Base-by-base conservation (phyloP, 192 early-diverging fungal species). In the Rhizophagus sp. region DNA sequence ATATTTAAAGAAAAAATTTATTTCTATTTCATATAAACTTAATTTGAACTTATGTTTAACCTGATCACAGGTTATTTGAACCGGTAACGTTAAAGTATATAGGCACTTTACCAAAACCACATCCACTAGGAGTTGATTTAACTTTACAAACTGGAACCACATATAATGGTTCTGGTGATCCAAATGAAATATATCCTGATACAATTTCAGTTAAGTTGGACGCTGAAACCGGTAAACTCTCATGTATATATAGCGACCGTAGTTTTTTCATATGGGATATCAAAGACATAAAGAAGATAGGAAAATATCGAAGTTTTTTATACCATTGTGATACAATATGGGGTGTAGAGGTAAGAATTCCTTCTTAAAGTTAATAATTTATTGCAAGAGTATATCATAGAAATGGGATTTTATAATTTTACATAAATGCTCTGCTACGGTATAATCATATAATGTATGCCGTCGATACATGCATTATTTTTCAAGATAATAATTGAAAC, bases 241-340 rank as follows among this genome's bases (percentile, higher is more conserved):
- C 88, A 15, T 86, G 87, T 68, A 84, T 94, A 30, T 96, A 94
- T 78, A 91, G 86, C 36, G 94, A 96, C 79, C 87, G 87, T 25
- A 93, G 91, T 73, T 67, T 96, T n/a, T 87, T 89, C 78, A 82
- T 96, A 10, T 95, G 92, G 93, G 89, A 95, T 80, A 86, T 94
- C 12, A 79, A 67, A 39, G 89, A 94, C 52, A 33, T 76, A 13
- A 88, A 88, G 25, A 88, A 91, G 64, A 81, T 88, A 2, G 83
- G 82, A 24, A 86, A 90, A 61, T 89, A 86, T 64, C 79, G 89
- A 50, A 93, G 88, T 76, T 92, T 93, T 71, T 63, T 92, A 27
- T 90, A 81, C 68, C 94, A 96, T 62, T 89, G 88, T 66, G 94
- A 94, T 78, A 93, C 92, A 81, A 88, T 96, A 13, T 96, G 93